Evolutionary conservation across 2,329 filamentous ascomycete species (phyloP).

Genomic region (Rutstroemia sydowiana): DNA sequence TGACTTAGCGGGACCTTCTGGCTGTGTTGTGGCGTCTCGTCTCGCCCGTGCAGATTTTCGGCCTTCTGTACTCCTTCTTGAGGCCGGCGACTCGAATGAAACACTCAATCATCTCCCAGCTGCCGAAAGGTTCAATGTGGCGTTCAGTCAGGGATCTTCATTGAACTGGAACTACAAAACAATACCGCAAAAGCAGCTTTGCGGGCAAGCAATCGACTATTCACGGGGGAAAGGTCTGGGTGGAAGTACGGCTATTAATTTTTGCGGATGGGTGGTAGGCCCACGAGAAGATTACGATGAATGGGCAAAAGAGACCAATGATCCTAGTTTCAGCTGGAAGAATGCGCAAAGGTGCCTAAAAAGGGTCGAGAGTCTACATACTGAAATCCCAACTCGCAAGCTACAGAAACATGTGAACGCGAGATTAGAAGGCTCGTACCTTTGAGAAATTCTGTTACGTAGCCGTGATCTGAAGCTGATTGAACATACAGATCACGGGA

Average conservation of each 20-base stretch:
- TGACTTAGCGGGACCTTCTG: constrained; percentile 37
- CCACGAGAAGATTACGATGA: constrained; percentile 44
- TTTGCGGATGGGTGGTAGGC: constrained; percentile 38
- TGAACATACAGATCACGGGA: constrained; percentile 8
- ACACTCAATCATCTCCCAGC: constrained; percentile 34
- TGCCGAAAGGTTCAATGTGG: constrained; percentile 44
- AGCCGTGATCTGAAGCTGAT: background rate
- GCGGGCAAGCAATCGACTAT: constrained; percentile 39
- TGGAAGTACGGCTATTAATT: constrained; percentile 47
- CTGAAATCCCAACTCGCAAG: background rate
- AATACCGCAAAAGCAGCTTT: constrained; percentile 37
- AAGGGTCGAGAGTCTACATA: constrained; percentile 31
- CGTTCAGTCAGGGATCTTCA: constrained; percentile 36
- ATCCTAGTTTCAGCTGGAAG: constrained; percentile 36
- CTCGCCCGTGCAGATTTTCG: constrained; percentile 40
- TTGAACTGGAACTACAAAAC: constrained; percentile 49
- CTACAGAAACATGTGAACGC: constrained; percentile 5
- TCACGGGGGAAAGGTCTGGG: constrained; percentile 45
- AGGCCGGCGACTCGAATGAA: constrained; percentile 45
- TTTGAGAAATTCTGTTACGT: background rate
- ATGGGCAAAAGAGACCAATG: constrained; percentile 29
- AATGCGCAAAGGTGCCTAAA: constrained; percentile 42
- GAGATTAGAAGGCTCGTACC: background rate
- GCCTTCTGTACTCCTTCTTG: constrained; percentile 49
- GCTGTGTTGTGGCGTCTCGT: constrained; percentile 44